Evolutionary conservation across 345 rosid species (phyloP).

Genomic region (Anacardium occidentale): DNA sequence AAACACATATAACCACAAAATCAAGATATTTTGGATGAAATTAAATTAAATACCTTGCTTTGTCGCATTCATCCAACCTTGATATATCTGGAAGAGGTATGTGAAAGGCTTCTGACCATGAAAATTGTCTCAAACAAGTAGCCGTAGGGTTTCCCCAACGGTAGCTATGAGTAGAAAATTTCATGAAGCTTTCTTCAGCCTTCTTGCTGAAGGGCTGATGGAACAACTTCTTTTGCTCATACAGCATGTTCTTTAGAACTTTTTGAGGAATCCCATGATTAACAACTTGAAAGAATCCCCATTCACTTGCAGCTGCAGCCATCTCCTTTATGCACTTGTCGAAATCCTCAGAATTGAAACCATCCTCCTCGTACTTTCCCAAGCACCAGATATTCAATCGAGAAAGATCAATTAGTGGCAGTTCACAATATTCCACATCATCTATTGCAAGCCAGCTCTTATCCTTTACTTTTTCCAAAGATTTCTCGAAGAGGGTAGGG

Average conservation of each 20-base stretch:
- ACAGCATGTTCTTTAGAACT: conserved; percentile 37
- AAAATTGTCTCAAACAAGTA: conserved; percentile 47
- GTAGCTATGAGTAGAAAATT: conserved; percentile 40
- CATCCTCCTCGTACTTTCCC: conserved; percentile 22
- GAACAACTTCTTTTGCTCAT: conserved; percentile 48
- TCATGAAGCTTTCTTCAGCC: conserved; percentile 27
- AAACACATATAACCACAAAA: too few species aligned
- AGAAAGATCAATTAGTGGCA: conserved; percentile 57
- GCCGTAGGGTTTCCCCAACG: conserved; percentile 84
- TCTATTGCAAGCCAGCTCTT: neutral
- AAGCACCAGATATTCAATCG: conserved; percentile 10
- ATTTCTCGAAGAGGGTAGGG: conserved; percentile 20
- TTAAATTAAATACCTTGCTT: conserved; percentile 37
- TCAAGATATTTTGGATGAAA: too few species aligned
- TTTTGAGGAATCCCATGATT: conserved; percentile 61
- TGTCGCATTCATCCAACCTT: conserved; percentile 25
- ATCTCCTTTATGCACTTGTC: conserved; percentile 43
- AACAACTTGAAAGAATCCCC: conserved; percentile 76
- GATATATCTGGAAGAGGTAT: conserved; percentile 50
- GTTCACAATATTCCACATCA: conserved; percentile 27
- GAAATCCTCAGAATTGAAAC: neutral
- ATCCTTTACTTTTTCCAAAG: neutral
- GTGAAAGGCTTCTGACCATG: conserved; percentile 75
- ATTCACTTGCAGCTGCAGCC: conserved; percentile 50
- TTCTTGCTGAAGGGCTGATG: conserved; percentile 49